phyloP scores from a whole-genome alignment of 257 asterid species.

The Asclepias syriaca region DNA sequence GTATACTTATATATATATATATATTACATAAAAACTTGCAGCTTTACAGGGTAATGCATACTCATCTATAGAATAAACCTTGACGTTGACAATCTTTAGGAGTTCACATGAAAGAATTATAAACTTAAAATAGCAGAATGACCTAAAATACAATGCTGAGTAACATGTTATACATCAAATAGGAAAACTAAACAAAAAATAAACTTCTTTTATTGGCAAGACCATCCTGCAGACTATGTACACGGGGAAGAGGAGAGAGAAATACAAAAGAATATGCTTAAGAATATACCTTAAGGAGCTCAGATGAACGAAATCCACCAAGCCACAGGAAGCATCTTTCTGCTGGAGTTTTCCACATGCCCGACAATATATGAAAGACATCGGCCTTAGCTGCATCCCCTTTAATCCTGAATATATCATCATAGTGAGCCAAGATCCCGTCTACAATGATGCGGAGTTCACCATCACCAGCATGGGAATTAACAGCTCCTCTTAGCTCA shows the following conservation, averaged over 20 bases:
- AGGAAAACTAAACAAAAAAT: neutral
- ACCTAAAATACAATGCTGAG: neutral
- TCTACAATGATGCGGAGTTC: slow-evolving; percentile 94
- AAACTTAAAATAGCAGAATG: neutral
- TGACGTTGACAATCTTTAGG: neutral
- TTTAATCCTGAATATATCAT: slow-evolving; percentile 84
- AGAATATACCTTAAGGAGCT: slow-evolving; percentile 65
- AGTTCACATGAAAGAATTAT: neutral
- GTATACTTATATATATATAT: no score
- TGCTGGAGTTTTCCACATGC: slow-evolving; percentile 99
- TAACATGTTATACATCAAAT: neutral
- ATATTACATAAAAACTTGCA: no score
- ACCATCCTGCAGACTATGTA: neutral
- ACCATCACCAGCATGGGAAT: slow-evolving; percentile 88
- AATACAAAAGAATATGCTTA: neutral
- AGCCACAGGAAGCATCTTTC: slow-evolving; percentile 97
- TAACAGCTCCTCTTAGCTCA: slow-evolving; percentile 94
- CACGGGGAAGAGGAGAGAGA: neutral
- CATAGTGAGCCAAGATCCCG: slow-evolving; percentile 77
- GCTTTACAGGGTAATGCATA: neutral
- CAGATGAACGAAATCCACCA: slow-evolving; percentile 96
- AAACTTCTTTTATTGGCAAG: neutral
- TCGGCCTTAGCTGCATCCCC: slow-evolving; percentile 93
- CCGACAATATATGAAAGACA: slow-evolving; percentile 89
- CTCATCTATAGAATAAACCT: neutral